These are phyloP conservation scores for Dendrobium catenatum DNA, from an alignment of 106 monocot species.

Conservation along the genomic window DNA sequence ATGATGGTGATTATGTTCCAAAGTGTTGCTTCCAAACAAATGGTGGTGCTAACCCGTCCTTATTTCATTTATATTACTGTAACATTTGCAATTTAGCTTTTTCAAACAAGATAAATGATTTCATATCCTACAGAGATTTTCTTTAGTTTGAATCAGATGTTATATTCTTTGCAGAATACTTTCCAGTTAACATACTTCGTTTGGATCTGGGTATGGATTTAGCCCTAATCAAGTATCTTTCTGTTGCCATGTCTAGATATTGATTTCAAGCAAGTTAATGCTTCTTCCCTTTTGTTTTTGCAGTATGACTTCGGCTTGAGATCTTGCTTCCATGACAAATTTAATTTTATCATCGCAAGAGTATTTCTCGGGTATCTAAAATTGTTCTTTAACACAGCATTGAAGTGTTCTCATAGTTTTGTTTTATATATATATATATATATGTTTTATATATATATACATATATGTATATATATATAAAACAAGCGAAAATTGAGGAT, in stretches of 20 bases:
- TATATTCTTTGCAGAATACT: slow-evolving; percentile 63
- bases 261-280: neutral
- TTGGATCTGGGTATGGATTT: slow-evolving; percentile 79
- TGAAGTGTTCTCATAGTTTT: neutral
- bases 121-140: neutral
- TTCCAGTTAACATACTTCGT: slow-evolving; percentile 81
- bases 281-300: neutral
- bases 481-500: too few relatives aligned
- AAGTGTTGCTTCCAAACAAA: too few relatives aligned
- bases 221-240: neutral
- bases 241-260: neutral
- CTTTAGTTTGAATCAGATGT: neutral
- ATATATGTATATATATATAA: too few relatives aligned
- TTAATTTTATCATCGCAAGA: slow-evolving; percentile 35
- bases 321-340: slow-evolving; percentile 73
- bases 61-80: too few relatives aligned
- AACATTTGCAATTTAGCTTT: too few relatives aligned
- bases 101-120: neutral
- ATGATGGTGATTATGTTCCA: too few relatives aligned
- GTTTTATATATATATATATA: too few relatives aligned
- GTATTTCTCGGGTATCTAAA: slow-evolving; percentile 54
- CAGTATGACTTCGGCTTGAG: slow-evolving; percentile 83
- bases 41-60: too few relatives aligned
- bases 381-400: neutral
- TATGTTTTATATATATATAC: too few relatives aligned